Evolutionary conservation across 1,284 basidiomycete genomes (phyloP).

Genomic region (Boletus mariae): DNA sequence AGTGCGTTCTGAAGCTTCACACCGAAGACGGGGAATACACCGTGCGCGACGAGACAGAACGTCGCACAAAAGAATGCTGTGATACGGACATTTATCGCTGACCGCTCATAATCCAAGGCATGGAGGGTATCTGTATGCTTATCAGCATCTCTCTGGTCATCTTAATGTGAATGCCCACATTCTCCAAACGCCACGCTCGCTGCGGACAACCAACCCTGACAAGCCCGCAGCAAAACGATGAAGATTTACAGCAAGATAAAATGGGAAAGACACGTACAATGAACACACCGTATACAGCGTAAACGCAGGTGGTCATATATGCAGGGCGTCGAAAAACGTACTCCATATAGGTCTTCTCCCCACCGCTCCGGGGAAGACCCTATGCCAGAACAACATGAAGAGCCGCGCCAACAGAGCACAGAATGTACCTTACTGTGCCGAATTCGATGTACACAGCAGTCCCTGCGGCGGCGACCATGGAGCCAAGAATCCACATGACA

Average conservation of each 20-base stretch:
- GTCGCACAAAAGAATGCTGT: conserved; percentile 56
- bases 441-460: conserved; percentile 73
- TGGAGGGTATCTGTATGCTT: conserved; percentile 48
- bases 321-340: conserved; percentile 62
- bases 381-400: conserved; percentile 20
- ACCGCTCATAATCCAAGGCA: conserved; percentile 42
- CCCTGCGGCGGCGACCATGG: conserved; percentile 57
- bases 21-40: conserved; percentile 52
- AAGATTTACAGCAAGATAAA: not conserved
- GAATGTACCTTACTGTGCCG: conserved; percentile 51
- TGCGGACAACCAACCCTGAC: conserved; percentile 50
- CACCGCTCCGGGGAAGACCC: conserved; percentile 68
- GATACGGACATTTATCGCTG: conserved; percentile 46
- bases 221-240: not conserved
- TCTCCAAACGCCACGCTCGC: conserved; percentile 64
- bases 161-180: conserved; percentile 38
- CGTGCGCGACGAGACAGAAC: conserved; percentile 57
- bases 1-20: conserved; percentile 63
- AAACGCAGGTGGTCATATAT: conserved; percentile 59
- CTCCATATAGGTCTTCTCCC: conserved; percentile 76
- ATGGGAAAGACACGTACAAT: conserved; percentile 40
- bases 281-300: conserved; percentile 57
- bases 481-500: conserved; percentile 69
- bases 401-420: not conserved
- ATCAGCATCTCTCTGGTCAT: not conserved